A percentile compares a stretch with the other conserved stretches of the same genome.
Conservation (phyloP, 1,284 basidiomycete species). For the Neonothopanus nambi region DNA sequence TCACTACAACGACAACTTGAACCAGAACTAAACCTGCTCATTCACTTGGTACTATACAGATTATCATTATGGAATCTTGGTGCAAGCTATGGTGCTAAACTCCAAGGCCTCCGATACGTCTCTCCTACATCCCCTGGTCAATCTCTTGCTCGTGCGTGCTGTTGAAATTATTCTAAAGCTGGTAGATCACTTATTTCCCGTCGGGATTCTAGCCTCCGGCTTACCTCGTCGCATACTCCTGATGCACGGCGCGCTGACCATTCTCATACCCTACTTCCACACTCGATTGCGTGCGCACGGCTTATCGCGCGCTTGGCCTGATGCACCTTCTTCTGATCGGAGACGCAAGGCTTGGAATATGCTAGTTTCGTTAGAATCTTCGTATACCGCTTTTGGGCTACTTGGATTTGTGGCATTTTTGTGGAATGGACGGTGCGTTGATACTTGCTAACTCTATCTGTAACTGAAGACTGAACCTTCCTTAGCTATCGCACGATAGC, state of each 20-base stretch:
- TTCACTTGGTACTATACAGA: slow-evolving; percentile 82
- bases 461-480: slow-evolving; percentile 2
- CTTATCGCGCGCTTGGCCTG: slow-evolving; percentile 86
- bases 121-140: slow-evolving; percentile 27
- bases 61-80: slow-evolving; percentile 81
- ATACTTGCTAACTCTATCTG: slow-evolving; percentile 5
- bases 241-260: slow-evolving; percentile 73
- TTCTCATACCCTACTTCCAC: slow-evolving; percentile 80
- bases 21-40: slow-evolving; percentile 78
- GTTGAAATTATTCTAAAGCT: slow-evolving; percentile 1
- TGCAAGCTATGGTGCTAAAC: slow-evolving; percentile 87
- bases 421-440: slow-evolving; percentile 78
- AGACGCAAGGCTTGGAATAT: slow-evolving; percentile 78
- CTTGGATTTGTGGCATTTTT: slow-evolving; percentile 84
- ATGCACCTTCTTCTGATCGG: slow-evolving; percentile 77
- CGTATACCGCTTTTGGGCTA: slow-evolving; percentile 61
- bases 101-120: slow-evolving; percentile 82
- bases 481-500: slow-evolving; percentile 82
- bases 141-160: slow-evolving; percentile 36
- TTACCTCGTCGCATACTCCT: slow-evolving; percentile 61
- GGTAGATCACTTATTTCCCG: slow-evolving; percentile 8
- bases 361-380: slow-evolving; percentile 68
- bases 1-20: slow-evolving; percentile 69
- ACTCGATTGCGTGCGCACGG: slow-evolving; percentile 75
- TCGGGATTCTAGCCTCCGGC: slow-evolving; percentile 49